Base-by-base conservation (phyloP, 345 rosid genomes). In the Acer yangbiense region DNA sequence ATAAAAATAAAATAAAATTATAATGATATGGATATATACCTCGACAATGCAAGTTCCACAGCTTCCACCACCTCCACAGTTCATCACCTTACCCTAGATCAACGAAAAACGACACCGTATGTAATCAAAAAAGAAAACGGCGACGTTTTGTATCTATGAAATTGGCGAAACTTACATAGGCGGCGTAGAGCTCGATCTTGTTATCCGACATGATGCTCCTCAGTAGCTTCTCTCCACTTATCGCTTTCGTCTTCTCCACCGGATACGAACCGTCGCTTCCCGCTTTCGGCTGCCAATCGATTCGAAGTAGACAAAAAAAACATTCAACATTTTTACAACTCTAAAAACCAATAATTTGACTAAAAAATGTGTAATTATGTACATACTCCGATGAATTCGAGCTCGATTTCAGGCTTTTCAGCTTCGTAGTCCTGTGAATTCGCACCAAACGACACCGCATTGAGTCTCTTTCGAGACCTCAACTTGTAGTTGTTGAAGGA, bases 41-140 rank as follows among this genome's bases (percentile, higher is more conserved):
- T 95, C 97, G 3, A 91, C 98, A 80, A 93, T 90, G 85, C 98
- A 93, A 80, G 97, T 93, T 77, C 98, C 98, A 75, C 98, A 95
- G 80, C 94, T 93, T 72, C 98, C 98, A 61, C 90, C 93, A 12
- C 99, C 99, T 54, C 99, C 98, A 82, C 97, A 95, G 77, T 93
- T 95, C 98, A 92, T 92, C 75, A 88, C 86, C 80, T 95, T 95
- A 8, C 98, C 98, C 99, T 95, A 81, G 11, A 60, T 18, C 7
- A 60, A 2, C 2, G 21, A 60, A 46, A 46, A 25, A 60, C 67
- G 32, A 72, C 66, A 25, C 65, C 68, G 62, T 64, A 62, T 41
- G 39, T 46, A 9, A 9, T 46, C 7, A 20, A 60, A 60, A 60
- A 4, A 6, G 25, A 60, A 32, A 18, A 50, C 23, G n/a, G 17